Conservation (phyloP, 148 eudicot genomes). For the Polygonum maritimum region DNA sequence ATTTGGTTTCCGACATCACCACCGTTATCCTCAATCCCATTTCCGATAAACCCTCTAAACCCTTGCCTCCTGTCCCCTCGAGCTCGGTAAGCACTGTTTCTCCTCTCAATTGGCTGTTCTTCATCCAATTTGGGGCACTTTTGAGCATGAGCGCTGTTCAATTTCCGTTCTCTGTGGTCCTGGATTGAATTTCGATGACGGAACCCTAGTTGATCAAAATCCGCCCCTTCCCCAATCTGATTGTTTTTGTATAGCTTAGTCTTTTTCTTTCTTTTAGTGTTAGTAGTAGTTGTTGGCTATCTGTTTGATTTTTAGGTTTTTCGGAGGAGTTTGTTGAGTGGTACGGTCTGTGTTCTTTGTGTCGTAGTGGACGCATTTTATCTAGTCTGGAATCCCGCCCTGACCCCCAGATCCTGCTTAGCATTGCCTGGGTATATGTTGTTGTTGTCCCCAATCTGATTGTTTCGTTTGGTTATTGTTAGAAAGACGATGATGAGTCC, state of each 20-base stretch:
- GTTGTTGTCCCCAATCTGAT: not conserved
- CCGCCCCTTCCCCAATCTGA: not conserved
- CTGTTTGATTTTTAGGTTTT: too few species aligned
- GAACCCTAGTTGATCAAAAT: not conserved
- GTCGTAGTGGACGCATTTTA: too few species aligned
- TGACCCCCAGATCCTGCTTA: too few species aligned
- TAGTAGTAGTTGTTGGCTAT: too few species aligned
- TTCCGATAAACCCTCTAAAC: slow-evolving; percentile 60
- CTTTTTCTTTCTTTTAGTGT: too few species aligned
- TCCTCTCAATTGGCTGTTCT: slow-evolving; percentile 2
- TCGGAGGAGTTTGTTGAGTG: too few species aligned
- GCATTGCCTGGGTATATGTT: too few species aligned
- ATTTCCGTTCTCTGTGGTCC: not conserved
- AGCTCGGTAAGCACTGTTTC: slow-evolving; percentile 15
- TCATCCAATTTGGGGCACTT: not conserved
- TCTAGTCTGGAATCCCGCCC: too few species aligned
- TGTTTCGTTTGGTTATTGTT: slow-evolving; percentile 8
- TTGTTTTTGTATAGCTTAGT: not conserved
- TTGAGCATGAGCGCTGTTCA: not conserved
- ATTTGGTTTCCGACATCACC: slow-evolving; percentile 67
- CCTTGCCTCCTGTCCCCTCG: slow-evolving; percentile 19
- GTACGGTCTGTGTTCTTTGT: too few species aligned
- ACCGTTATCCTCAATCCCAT: slow-evolving; percentile 79
- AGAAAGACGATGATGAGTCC: slow-evolving; percentile 40
- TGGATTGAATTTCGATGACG: not conserved